Conservation (phyloP, 768 basidiomycete genomes). For the Hydnum rufescens region DNA sequence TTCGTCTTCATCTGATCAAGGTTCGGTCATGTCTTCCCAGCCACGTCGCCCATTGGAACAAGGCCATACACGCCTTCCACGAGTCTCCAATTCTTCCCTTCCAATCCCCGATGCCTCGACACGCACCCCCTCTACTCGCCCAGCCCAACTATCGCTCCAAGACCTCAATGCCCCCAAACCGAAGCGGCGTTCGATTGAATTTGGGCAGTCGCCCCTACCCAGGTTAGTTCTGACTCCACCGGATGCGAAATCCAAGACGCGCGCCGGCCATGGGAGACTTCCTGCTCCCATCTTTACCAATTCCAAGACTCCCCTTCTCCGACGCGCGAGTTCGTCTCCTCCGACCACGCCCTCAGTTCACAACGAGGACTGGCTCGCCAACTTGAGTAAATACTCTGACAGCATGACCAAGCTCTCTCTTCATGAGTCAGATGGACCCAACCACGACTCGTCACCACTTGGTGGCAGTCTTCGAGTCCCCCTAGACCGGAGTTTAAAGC, state of each 20-base stretch:
- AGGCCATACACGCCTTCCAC: too few relatives aligned
- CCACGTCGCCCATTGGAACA: neutral
- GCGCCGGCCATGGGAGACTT: neutral
- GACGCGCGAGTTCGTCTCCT: neutral
- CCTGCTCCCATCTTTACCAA: neutral
- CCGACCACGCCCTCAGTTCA: neutral
- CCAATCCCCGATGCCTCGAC: neutral
- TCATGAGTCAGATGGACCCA: neutral
- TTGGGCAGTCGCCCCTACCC: neutral
- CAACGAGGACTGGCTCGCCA: neutral
- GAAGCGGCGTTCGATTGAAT: conserved; percentile 1
- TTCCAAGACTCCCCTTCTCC: neutral
- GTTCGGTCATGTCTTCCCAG: neutral
- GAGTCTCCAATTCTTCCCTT: neutral
- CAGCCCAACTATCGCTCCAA: neutral
- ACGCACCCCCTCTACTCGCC: neutral
- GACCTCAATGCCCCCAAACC: conserved; percentile 2
- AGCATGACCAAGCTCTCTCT: neutral
- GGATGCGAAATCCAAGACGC: neutral
- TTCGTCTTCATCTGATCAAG: neutral
- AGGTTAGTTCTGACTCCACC: neutral
- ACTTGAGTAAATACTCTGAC: neutral
- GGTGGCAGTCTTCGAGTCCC: neutral
- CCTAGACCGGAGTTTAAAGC: neutral
- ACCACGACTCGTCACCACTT: neutral